Base-by-base conservation (phyloP, 2,329 filamentous ascomycete genomes). In the Parastagonospora avenae region DNA sequence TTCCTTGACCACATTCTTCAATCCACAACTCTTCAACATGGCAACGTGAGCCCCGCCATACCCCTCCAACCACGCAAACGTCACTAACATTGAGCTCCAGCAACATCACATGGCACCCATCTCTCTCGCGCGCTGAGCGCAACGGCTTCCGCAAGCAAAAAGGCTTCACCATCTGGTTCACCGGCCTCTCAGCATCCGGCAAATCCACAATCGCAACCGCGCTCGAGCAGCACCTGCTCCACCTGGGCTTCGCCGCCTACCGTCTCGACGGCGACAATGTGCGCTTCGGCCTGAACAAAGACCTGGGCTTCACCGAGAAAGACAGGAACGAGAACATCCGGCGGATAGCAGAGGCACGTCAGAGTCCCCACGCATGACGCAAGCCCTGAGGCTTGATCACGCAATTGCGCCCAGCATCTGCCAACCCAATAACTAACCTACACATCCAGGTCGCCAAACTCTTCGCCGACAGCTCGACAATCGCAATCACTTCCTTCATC, bases 311-410 rank as follows among this genome's bases (percentile, higher is more conserved):
- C 81, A 89, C 86, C 59, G 93, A 96, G 72, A 85, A 86, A 71
- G 92, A 97, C 80, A 87, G 94, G 65, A 95, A 93, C 73, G 94
- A 99, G 83, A 99, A 99, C 80, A 99, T 99, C 73, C 87, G 94
- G 54, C 87, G 94, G 59, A 97, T 99, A 69, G 91, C 90, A 47
- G 93, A 99, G 82, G 78, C 78, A 67, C 27, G 63, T 56, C 11
- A 11, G 6, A 16, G n/a, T 37, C 15, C 5, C 28, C 31, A 14
- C n/a, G 27, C 11, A 33, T 42, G 27, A 32, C 8, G 12, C n/a
- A 29, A 41, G 53, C 48, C 35, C 19, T 8, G 29, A 30, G 37
- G 37, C 47, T 33, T 39, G 43, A 59, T 55, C 60, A 61, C 57
- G 57, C 55, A 39, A 61, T 59, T 39, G 42, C 28, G 46, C 48